Conservation (phyloP, 495 filamentous ascomycete genomes). For the Xylaria grammica region DNA sequence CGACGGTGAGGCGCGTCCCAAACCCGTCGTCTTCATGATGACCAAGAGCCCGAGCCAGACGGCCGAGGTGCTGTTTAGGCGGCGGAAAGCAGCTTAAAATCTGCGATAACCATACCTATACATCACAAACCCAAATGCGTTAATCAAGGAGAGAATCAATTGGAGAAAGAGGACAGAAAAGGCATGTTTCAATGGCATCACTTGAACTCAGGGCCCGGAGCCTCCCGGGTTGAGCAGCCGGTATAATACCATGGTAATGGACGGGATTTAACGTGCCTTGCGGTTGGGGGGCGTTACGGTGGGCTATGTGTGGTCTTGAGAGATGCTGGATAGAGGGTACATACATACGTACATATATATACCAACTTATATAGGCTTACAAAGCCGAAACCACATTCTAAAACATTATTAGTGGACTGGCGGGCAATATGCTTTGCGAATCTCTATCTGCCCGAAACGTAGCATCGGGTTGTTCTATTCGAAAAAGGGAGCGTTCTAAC, state of each 20-base stretch:
- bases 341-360: slow-evolving; percentile 2
- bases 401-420: too few species aligned
- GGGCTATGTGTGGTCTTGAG: background rate
- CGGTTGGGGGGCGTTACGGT: too few species aligned
- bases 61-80: slow-evolving; percentile 40
- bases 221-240: slow-evolving; percentile 18
- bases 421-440: too few species aligned
- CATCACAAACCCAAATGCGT: too few species aligned
- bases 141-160: background rate
- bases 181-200: background rate
- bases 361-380: slow-evolving; percentile 14
- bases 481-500: too few species aligned
- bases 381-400: too few species aligned
- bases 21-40: slow-evolving; percentile 43
- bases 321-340: background rate
- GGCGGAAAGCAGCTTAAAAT: slow-evolving; percentile 20
- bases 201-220: slow-evolving; percentile 29
- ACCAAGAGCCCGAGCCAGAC: slow-evolving; percentile 37
- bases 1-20: slow-evolving; percentile 46
- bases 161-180: background rate
- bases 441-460: too few species aligned
- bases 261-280: background rate
- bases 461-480: too few species aligned
- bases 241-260: background rate
- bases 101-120: too few species aligned